These are phyloP conservation scores for Aspergillus fumigatiaffinis DNA, from an alignment of 2,329 filamentous ascomycete species.

Conservation along the genomic window DNA sequence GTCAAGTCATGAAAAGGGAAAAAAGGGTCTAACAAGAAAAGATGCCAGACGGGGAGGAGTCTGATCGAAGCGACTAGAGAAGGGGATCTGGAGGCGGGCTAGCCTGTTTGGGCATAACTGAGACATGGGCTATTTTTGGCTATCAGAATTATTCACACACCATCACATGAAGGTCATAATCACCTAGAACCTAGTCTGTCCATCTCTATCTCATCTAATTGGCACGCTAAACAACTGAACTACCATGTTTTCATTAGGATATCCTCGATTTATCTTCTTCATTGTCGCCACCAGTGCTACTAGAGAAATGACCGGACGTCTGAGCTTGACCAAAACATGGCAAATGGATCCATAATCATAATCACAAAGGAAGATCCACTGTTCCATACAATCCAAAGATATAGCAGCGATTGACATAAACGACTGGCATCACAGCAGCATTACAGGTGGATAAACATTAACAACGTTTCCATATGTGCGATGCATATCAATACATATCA, in stretches of 20 bases:
- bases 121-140: constrained; percentile 24
- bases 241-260: neutral
- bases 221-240: neutral
- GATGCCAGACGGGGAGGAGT: constrained; percentile 5
- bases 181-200: neutral
- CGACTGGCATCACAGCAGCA: neutral
- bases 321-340: neutral
- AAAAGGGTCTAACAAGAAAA: constrained; percentile 6
- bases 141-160: constrained; percentile 3
- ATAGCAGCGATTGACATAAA: neutral
- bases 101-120: constrained; percentile 8
- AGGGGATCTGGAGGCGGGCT: neutral
- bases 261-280: neutral
- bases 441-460: neutral
- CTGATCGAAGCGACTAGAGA: constrained; percentile 5
- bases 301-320: neutral
- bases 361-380: neutral
- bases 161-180: neutral
- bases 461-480: neutral
- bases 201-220: neutral
- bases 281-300: neutral
- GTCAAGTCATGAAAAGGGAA: constrained; percentile 5
- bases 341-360: neutral
- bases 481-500: neutral
- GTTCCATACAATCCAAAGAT: neutral